Percentiles rank a stretch among this genome's conserved stretches.
Conservation (phyloP, 352 stramenopile genomes). For the Phytophthora hybrid region DNA sequence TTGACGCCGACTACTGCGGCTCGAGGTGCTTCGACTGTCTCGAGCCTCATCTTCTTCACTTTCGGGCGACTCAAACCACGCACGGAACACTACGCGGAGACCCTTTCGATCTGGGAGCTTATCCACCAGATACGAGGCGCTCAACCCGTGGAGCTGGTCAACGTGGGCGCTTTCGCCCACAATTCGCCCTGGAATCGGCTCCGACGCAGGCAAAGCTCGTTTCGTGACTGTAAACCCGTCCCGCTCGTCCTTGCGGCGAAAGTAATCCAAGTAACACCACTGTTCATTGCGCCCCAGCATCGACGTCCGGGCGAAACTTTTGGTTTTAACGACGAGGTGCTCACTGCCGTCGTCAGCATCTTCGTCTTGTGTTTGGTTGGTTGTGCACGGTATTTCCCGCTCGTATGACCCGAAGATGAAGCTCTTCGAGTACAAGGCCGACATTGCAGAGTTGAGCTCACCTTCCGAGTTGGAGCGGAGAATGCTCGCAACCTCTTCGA, state of each 20-base stretch:
- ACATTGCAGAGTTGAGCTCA: constrained; percentile 34
- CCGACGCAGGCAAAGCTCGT: constrained; percentile 10
- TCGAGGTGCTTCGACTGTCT: background rate
- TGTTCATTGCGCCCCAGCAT: constrained; percentile 32
- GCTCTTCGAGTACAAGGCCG: constrained; percentile 31
- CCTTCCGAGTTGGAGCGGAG: constrained; percentile 7
- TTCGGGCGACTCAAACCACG: background rate
- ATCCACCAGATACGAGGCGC: constrained; percentile 21
- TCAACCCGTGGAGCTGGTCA: constrained; percentile 28
- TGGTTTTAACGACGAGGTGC: constrained; percentile 33
- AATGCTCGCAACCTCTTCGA: constrained; percentile 27
- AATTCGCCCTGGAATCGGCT: constrained; percentile 10
- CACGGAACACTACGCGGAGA: constrained; percentile 23
- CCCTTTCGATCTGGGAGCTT: background rate
- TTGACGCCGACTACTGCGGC: background rate
- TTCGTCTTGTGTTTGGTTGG: background rate
- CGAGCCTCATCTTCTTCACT: background rate
- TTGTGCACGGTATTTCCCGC: background rate
- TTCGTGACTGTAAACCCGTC: constrained; percentile 22
- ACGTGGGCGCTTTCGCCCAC: background rate
- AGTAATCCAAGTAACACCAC: constrained; percentile 39
- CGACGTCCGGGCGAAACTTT: constrained; percentile 21
- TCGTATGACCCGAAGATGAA: constrained; percentile 37
- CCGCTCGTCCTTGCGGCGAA: constrained; percentile 7
- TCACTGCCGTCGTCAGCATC: background rate